A percentile compares a stretch with the other conserved stretches of the same genome.
phyloP scores from a whole-genome alignment of 2,329 filamentous ascomycete species.

The Ophiostoma ulmi region DNA sequence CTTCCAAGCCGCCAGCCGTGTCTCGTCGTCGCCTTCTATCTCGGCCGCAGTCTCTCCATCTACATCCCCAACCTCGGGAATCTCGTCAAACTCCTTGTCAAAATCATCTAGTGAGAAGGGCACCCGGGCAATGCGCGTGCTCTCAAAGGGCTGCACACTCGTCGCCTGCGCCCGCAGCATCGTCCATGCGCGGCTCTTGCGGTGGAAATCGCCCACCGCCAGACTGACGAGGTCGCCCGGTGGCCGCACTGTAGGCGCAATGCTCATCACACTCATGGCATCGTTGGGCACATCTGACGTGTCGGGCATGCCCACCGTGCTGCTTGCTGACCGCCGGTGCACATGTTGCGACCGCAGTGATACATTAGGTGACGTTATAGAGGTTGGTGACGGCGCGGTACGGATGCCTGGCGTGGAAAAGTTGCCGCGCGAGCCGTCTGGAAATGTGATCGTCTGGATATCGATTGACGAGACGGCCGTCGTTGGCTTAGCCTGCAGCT shows the following conservation, averaged over 20 bases:
- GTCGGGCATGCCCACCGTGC: conserved; percentile 9
- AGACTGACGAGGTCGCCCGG: conserved; percentile 75
- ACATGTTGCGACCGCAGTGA: conserved; percentile 2
- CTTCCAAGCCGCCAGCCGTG: conserved; percentile 71
- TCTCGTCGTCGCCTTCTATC: conserved; percentile 48
- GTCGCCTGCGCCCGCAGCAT: conserved; percentile 59
- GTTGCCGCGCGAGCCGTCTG: conserved; percentile 62
- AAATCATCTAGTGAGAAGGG: conserved; percentile 62
- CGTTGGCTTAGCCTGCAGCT: conserved; percentile 61
- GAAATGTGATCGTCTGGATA: conserved; percentile 69
- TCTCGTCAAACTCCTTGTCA: conserved; percentile 68
- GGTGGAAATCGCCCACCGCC: conserved; percentile 64
- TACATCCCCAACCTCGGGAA: conserved; percentile 48
- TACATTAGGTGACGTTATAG: conserved; percentile 19
- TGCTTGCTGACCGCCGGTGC: conserved; percentile 23
- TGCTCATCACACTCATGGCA: conserved; percentile 62
- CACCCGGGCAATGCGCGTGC: conserved; percentile 37
- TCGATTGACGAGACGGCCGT: conserved; percentile 80
- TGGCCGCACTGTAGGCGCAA: conserved; percentile 57
- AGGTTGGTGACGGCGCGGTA: conserved; percentile 36
- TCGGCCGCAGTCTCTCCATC: conserved; percentile 32
- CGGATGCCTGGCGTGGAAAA: conserved; percentile 44
- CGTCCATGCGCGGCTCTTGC: conserved; percentile 63
- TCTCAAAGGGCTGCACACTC: conserved; percentile 57
- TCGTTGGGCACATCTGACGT: conserved; percentile 42